Conservation (phyloP, 257 asterid genomes). For the Solanum paucissectum region DNA sequence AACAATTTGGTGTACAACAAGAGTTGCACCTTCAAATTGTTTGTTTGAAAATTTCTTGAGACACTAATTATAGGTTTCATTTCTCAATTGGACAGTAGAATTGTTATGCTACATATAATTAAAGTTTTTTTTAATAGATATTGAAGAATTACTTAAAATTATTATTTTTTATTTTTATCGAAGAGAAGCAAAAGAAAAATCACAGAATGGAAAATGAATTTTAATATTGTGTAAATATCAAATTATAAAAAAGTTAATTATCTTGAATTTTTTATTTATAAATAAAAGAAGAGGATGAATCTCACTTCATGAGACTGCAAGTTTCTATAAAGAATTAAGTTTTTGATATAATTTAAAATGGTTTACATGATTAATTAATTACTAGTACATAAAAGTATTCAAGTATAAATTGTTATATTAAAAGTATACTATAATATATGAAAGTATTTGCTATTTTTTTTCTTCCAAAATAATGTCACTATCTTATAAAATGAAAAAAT, state of each 20-base stretch:
- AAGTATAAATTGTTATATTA: neutral
- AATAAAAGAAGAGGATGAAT: no score
- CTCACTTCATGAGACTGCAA: no score
- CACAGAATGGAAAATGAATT: neutral
- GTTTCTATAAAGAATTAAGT: no score
- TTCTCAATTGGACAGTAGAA: neutral
- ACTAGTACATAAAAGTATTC: neutral
- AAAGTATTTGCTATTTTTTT: neutral
- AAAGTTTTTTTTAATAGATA: neutral
- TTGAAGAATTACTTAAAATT: neutral
- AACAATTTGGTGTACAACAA: neutral
- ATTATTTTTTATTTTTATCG: neutral
- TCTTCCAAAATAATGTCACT: neutral
- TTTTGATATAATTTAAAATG: neutral
- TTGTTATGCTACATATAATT: neutral
- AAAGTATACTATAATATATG: neutral
- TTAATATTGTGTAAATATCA: neutral
- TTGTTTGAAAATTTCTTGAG: neutral
- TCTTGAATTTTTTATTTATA: no score
- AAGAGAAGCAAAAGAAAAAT: neutral
- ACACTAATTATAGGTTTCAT: neutral
- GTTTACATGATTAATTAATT: neutral
- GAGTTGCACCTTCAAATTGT: neutral
- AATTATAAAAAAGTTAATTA: neutral
- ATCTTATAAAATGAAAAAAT: neutral